phyloP scores from a whole-genome alignment of 2,329 filamentous ascomycete genomes.

The Graphiopsis chlorocephala region DNA sequence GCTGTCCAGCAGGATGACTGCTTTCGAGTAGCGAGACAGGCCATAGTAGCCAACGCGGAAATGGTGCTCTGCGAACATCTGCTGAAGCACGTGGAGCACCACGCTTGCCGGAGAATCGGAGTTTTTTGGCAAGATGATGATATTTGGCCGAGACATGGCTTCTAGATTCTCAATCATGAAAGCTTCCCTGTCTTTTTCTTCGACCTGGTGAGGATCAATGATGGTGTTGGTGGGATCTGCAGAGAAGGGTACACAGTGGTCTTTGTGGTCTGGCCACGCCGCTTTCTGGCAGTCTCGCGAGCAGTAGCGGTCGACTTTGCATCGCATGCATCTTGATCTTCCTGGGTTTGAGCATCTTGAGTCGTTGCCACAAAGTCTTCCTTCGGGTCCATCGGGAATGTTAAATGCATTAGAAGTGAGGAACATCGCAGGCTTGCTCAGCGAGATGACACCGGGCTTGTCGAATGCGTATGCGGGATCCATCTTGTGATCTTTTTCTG shows the following conservation, averaged over 20 bases:
- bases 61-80: constrained; percentile 10
- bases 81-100: constrained; percentile 3
- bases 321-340: constrained; percentile 29
- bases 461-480: constrained; percentile 12
- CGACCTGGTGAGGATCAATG: constrained; percentile 4
- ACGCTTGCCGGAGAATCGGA: constrained; percentile 8
- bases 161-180: constrained; percentile 6
- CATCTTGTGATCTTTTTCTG: background rate
- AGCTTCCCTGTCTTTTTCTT: constrained; percentile 1
- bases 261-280: constrained; percentile 37
- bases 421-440: constrained; percentile 14
- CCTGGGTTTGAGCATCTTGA: constrained; percentile 2
- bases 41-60: constrained; percentile 11
- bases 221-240: constrained; percentile 8
- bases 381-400: constrained; percentile 7
- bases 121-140: constrained; percentile 1
- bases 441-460: background rate
- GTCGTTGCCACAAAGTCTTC: constrained; percentile 12
- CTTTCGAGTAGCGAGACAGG: constrained; percentile 9
- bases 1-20: background rate
- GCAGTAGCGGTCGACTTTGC: constrained; percentile 34
- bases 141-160: constrained; percentile 6
- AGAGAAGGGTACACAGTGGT: constrained; percentile 23
- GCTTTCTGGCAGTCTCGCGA: constrained; percentile 34
- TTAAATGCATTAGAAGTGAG: constrained; percentile 7